Conservation (phyloP, 192 early-diverging fungal species). For the Physocladia obscura region DNA sequence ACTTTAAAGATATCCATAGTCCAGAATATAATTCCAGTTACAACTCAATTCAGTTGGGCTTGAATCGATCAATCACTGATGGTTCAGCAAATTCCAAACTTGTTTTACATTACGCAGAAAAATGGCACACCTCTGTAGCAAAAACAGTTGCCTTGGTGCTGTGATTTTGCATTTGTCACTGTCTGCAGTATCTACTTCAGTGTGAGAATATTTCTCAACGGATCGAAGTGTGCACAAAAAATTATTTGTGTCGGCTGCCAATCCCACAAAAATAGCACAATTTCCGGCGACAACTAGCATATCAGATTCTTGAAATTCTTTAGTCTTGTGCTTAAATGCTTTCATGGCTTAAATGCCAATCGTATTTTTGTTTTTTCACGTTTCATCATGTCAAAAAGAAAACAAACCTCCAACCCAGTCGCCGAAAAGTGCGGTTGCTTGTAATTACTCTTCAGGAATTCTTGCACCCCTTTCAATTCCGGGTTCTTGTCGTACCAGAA, state of each 20-base stretch:
- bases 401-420: slow-evolving; percentile 52
- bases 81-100: no score
- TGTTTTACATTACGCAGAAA: no score
- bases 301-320: slow-evolving; percentile 47
- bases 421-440: slow-evolving; percentile 51
- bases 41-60: no score
- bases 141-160: no score
- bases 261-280: neutral
- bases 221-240: neutral
- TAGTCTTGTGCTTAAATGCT: slow-evolving; percentile 51
- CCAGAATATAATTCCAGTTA: no score
- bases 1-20: no score
- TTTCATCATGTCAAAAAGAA: neutral
- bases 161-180: no score
- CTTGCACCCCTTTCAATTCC: slow-evolving; percentile 50
- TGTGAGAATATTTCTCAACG: no score
- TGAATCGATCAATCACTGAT: no score
- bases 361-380: neutral
- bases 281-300: slow-evolving; percentile 20
- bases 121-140: no score
- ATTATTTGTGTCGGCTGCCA: neutral
- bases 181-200: no score
- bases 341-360: slow-evolving; percentile 52
- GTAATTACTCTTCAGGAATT: slow-evolving; percentile 48
- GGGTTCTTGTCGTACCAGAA: slow-evolving; percentile 60